phyloP scores from a whole-genome alignment of 2,329 filamentous ascomycete genomes.

The Fusarium compactum region DNA sequence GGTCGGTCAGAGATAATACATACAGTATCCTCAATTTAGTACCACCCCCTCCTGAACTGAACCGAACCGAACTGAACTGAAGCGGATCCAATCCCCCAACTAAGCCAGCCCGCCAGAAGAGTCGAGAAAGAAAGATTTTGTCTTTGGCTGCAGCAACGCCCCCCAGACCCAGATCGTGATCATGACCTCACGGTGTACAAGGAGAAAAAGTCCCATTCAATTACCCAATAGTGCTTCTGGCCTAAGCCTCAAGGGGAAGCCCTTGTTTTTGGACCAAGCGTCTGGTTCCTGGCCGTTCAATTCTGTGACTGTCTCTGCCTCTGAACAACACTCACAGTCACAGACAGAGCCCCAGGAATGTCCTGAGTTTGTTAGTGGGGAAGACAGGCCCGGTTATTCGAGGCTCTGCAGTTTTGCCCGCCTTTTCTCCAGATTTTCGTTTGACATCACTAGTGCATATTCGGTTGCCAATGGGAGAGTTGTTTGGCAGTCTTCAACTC shows the following conservation, averaged over 20 bases:
- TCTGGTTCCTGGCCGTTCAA: slow-evolving; percentile 51
- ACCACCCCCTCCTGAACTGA: slow-evolving; percentile 33
- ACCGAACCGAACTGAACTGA: background rate
- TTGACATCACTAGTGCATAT: slow-evolving; percentile 41
- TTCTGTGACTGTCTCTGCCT: slow-evolving; percentile 25
- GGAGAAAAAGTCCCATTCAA: slow-evolving; percentile 44
- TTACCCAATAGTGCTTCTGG: slow-evolving; percentile 50
- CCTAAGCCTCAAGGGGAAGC: slow-evolving; percentile 50
- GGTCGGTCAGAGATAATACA: slow-evolving; percentile 32
- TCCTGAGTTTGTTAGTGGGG: slow-evolving; percentile 35
- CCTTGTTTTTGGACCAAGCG: slow-evolving; percentile 42
- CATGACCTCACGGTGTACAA: slow-evolving; percentile 49
- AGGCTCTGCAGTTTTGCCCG: slow-evolving; percentile 48
- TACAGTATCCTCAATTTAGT: slow-evolving; percentile 21
- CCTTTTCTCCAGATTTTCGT: slow-evolving; percentile 41
- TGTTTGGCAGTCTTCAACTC: slow-evolving; percentile 21
- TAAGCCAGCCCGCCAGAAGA: slow-evolving; percentile 47
- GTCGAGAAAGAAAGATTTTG: slow-evolving; percentile 43
- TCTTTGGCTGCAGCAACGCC: slow-evolving; percentile 22
- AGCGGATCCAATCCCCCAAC: slow-evolving; percentile 32
- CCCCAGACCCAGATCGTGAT: slow-evolving; percentile 48
- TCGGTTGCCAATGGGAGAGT: slow-evolving; percentile 26
- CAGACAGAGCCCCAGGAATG: slow-evolving; percentile 13
- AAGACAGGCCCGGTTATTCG: slow-evolving; percentile 50
- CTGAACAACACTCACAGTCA: background rate